phyloP scores from a whole-genome alignment of 2,329 filamentous ascomycete genomes.

The Aureobasidium sp. region DNA sequence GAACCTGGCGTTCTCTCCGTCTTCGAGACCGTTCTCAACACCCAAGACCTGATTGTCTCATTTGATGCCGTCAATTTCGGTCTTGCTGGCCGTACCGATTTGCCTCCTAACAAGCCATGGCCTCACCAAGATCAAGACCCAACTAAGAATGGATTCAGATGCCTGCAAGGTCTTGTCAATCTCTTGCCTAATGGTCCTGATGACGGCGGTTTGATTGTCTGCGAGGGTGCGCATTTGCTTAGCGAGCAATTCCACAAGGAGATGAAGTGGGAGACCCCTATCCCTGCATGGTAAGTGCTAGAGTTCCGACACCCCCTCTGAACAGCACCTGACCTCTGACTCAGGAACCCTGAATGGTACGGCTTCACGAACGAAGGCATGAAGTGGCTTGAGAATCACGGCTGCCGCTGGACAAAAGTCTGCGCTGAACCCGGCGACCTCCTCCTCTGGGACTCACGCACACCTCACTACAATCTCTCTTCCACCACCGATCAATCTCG shows the following conservation, averaged over 20 bases:
- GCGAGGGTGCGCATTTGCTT: slow-evolving; percentile 27
- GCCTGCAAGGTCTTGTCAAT: slow-evolving; percentile 47
- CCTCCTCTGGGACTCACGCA: slow-evolving; percentile 22
- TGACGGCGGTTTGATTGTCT: slow-evolving; percentile 34
- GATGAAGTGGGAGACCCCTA: slow-evolving; percentile 19
- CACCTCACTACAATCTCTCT: slow-evolving; percentile 30
- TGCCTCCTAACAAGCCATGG: slow-evolving; percentile 29
- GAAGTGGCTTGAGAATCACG: slow-evolving; percentile 23
- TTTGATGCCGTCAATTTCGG: slow-evolving; percentile 37
- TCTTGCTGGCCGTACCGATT: slow-evolving; percentile 29
- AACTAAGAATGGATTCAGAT: slow-evolving; percentile 42
- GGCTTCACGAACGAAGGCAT: slow-evolving; percentile 25
- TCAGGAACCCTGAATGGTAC: slow-evolving; percentile 30
- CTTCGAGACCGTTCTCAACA: slow-evolving; percentile 33
- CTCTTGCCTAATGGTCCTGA: slow-evolving; percentile 32
- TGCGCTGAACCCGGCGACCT: slow-evolving; percentile 20
- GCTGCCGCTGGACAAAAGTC: slow-evolving; percentile 20
- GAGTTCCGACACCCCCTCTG: too few relatives aligned
- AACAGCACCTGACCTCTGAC: slow-evolving; percentile 17
- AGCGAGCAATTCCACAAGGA: slow-evolving; percentile 29
- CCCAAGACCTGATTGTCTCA: slow-evolving; percentile 31
- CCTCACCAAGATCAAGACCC: slow-evolving; percentile 37
- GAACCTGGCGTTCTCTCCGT: slow-evolving; percentile 35
- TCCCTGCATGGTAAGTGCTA: too few relatives aligned
- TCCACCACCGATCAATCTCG: slow-evolving; percentile 26